A percentile compares a stretch with the other conserved stretches of the same genome.
Conservation (phyloP, 1,139 yeast genomes). For the Meyerozyma carpophila region DNA sequence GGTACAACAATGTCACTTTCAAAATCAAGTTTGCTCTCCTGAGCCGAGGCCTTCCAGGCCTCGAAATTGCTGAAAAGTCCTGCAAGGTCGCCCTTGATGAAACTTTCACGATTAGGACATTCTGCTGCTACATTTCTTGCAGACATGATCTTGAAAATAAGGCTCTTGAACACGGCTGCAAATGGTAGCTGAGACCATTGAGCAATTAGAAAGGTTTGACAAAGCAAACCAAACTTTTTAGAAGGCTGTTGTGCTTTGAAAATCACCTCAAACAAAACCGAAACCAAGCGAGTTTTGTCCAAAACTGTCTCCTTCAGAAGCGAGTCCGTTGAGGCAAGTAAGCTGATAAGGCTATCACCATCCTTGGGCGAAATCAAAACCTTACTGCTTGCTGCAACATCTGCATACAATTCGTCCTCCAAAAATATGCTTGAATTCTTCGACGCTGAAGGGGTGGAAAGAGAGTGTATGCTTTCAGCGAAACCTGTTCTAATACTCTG, state of each 20-base stretch:
- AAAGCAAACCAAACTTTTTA: slow-evolving; percentile 34
- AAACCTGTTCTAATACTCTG: slow-evolving; percentile 24
- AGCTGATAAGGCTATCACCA: slow-evolving; percentile 41
- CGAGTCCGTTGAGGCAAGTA: slow-evolving; percentile 27
- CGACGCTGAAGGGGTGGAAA: slow-evolving; percentile 15
- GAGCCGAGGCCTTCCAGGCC: not conserved
- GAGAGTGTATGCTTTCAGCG: slow-evolving; percentile 16
- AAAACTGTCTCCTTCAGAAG: slow-evolving; percentile 23
- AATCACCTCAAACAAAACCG: slow-evolving; percentile 21
- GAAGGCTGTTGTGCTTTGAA: slow-evolving; percentile 23
- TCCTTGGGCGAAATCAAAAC: slow-evolving; percentile 67
- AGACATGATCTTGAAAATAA: slow-evolving; percentile 29
- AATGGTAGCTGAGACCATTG: slow-evolving; percentile 35
- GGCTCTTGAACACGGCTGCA: slow-evolving; percentile 29
- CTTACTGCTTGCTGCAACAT: slow-evolving; percentile 29
- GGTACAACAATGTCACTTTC: slow-evolving; percentile 49
- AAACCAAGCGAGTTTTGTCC: slow-evolving; percentile 23
- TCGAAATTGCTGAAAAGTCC: not conserved
- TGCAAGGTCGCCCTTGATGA: slow-evolving; percentile 25
- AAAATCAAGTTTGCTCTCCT: slow-evolving; percentile 31
- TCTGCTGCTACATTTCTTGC: slow-evolving; percentile 11
- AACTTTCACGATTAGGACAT: slow-evolving; percentile 27
- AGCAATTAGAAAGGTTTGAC: slow-evolving; percentile 35
- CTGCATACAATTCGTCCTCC: slow-evolving; percentile 41
- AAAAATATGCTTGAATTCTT: slow-evolving; percentile 23